Evolutionary conservation across 768 basidiomycete species (phyloP), one percentile per base, ranked within the genome.

Genomic region (Boletellus emodensis): DNA sequence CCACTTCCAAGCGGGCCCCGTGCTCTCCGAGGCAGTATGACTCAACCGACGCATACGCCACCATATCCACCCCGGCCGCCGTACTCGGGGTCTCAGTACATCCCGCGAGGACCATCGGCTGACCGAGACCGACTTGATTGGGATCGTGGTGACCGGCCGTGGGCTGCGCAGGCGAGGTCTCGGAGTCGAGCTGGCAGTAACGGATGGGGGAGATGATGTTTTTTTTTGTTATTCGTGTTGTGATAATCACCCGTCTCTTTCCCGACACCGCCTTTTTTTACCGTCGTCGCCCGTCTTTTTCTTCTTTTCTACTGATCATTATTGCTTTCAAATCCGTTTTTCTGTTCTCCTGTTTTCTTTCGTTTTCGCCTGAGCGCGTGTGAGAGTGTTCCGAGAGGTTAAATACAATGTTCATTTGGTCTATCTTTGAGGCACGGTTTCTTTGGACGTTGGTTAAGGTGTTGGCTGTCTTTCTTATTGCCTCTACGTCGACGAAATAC

Each of bases 101-200:
- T 73, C 5, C 78, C 80, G 32, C 71, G 80, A 1, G 79, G 77
- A 5, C 80, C 78, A 3, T 76, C 74, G 10, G 77, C 76, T 2
- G 80, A 80, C 57, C 70, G 80, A 3, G 79, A 81, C 18, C 64
- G 77, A 13, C 50, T 55, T 13, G 78, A 77, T 15, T 68, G 75
- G 65, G 76, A 77, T 14, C 64, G 73, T n/a, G 70, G 72, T 7
- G 75, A 75, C n/a, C 55, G 75, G 11, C 62, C 57, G 17, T 69
- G 69, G 68, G 42, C 52, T 35, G 46, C 51, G 9, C 58, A 61
- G 17, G 47, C 65, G 14, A 54, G 66, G 40, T 36, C 66, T 30
- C 59, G 71, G 39, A 66, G 71, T 6, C 56, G 71, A 45, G 66
- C 69, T 1, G 68, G 65, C 33, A 72, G 72, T 30, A 63, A 61